These are phyloP conservation scores for Fomitopsis palustris DNA, from an alignment of 1,284 basidiomycete species.

Conservation along the genomic window DNA sequence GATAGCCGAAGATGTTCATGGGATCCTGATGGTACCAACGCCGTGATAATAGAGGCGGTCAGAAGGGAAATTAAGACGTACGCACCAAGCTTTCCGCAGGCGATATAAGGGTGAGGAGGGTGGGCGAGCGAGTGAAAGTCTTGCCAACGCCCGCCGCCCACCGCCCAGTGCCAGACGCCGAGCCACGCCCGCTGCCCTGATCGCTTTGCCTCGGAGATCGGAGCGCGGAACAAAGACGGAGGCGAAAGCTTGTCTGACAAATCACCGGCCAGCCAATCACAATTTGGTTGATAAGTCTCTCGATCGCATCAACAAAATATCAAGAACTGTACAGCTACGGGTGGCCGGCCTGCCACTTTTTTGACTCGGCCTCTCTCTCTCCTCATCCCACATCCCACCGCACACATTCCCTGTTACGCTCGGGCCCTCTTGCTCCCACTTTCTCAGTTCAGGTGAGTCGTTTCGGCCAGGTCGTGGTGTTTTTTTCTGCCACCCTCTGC, in stretches of 20 bases:
- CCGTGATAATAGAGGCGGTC: neutral
- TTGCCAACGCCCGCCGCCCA: neutral
- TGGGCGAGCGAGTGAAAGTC: neutral
- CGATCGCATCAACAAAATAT: neutral
- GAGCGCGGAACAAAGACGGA: neutral
- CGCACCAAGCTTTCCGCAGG: neutral
- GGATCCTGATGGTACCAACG: neutral
- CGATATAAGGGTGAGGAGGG: neutral
- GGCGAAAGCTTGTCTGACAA: neutral
- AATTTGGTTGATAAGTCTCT: neutral
- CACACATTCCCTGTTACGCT: slow-evolving; percentile 2
- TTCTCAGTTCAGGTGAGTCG: neutral
- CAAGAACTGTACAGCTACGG: slow-evolving; percentile 6
- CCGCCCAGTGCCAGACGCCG: neutral
- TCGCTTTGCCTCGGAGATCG: neutral
- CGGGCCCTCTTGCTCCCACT: slow-evolving; percentile 3
- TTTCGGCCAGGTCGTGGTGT: neutral
- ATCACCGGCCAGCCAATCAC: neutral
- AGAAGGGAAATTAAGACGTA: neutral
- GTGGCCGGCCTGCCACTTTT: neutral
- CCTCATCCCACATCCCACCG: neutral
- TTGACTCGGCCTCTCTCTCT: neutral
- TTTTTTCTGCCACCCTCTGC: neutral
- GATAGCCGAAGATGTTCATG: slow-evolving; percentile 2
- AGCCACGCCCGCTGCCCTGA: neutral